Evolutionary conservation across 2,329 filamentous ascomycete species (phyloP), one percentile per base, ranked within the genome.

Genomic region (Madurella mycetomatis): DNA sequence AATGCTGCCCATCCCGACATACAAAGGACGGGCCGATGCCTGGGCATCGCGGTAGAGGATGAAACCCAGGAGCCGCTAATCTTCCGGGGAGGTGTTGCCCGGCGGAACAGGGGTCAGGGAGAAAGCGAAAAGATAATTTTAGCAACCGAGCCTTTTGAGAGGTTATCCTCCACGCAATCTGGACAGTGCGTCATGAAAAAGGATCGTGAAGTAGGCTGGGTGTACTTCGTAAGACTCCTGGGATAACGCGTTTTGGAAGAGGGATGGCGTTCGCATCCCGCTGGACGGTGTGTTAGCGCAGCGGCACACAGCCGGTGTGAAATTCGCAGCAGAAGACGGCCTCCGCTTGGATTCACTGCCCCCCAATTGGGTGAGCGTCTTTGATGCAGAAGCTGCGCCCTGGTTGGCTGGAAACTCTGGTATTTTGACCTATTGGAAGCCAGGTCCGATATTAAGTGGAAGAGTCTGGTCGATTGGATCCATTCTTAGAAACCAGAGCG

Each of bases 401-500:
- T 42, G 16, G 17, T 42, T 42, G 41, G 41, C 9, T 18, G 17
- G 41, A 19, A 19, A 42, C 16, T 9, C 5, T 5, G 19, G 17
- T 7, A 42, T 12, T 18, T 11, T 9, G 17, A 16, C 41, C 41
- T 42, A 42, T 42, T 17, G 16, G 16, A 42, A 12, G 16, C 17
- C 41, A 16, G 16, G 11, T 18, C 16, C 41, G 17, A 42, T 18
- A 18, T 18, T 15, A 19, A 40, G 37, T 7, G 25, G 32, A 49
- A 32, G 31, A 40, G 37, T 32, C 34, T 4, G 18, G 13, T 13
- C 49, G 41, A 51, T 50, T 18, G 18, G 34, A 40, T 47, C 52
- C 52, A 50, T 50, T 54, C 42, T 54, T 54, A 49, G 47, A 46
- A 54, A 46, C 51, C 42, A 13, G 17, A 39, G n/a, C 34, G 17